phyloP scores from a whole-genome alignment of 164 flowering plant species.

The Protea cynaroides region DNA sequence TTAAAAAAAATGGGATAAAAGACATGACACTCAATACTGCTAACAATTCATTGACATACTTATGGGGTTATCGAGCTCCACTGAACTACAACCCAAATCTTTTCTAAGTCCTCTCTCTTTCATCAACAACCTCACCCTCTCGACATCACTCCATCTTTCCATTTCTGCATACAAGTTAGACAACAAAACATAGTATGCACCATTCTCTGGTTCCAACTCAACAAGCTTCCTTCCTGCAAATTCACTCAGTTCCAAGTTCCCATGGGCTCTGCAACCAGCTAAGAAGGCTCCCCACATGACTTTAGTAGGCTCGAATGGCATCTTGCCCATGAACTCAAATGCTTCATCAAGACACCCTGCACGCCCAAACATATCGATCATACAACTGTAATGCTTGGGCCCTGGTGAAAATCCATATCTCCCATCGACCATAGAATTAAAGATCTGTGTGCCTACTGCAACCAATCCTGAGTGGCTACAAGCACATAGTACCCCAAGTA shows the following conservation, averaged over 20 bases:
- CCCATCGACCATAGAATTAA: slow-evolving; percentile 27
- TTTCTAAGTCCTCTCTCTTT: slow-evolving; percentile 36
- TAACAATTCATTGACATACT: slow-evolving; percentile 10
- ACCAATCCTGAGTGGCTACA: slow-evolving; percentile 50
- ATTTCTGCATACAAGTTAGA: slow-evolving; percentile 46
- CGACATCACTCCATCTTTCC: slow-evolving; percentile 46
- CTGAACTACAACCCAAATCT: slow-evolving; percentile 35
- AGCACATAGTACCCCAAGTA: slow-evolving; percentile 37
- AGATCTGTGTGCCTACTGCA: slow-evolving; percentile 29
- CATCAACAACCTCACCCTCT: slow-evolving; percentile 36
- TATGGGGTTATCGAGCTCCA: slow-evolving; percentile 22
- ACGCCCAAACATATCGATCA: slow-evolving; percentile 43
- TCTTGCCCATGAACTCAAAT: slow-evolving; percentile 20
- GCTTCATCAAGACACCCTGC: slow-evolving; percentile 42
- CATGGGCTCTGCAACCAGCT: slow-evolving; percentile 35
- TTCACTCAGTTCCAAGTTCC: slow-evolving; percentile 35
- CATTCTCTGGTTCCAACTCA: slow-evolving; percentile 39
- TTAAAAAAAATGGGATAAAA: too few species aligned
- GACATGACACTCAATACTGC: neutral
- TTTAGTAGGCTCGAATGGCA: slow-evolving; percentile 48
- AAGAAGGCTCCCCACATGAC: slow-evolving; percentile 52
- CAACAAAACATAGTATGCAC: slow-evolving; percentile 33
- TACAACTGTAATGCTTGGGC: slow-evolving; percentile 46
- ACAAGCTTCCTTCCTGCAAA: slow-evolving; percentile 45
- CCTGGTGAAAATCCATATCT: slow-evolving; percentile 35